Evolutionary conservation across 2,329 filamentous ascomycete genomes (phyloP), one percentile per base, ranked within the genome.

Genomic region (Phyllachora maydis): DNA sequence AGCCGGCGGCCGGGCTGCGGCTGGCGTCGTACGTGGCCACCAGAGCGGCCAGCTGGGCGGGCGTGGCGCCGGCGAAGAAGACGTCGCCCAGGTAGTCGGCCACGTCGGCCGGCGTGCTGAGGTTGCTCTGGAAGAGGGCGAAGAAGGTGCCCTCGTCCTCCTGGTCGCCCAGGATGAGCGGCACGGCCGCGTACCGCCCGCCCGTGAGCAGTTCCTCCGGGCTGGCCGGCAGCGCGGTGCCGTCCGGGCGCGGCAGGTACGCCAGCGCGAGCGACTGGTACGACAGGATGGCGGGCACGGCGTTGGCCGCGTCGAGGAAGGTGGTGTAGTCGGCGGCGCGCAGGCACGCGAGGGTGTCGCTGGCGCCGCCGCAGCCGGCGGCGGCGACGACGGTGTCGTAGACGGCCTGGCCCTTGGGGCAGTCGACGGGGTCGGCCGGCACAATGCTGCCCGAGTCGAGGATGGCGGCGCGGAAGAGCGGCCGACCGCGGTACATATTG

Each of bases 131-230:
- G 41, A 72, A 70, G 16, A 83, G 52, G 4, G 68, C 54, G 39
- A 83, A 81, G 2, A 83, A 44, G 0, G 76, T 81, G 11, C 76
- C 75, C 43, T 85, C 76, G 38, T 85, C 77, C 49, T 83, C 75
- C 43, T 81, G 73, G 38, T 79, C 62, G 19, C 77, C 75, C 18
- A 75, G 59, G 32, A 60, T 59, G 47, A 54, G 51, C 17, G 56
- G 55, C 2, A 60, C 54, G 2, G 50, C 46, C 11, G 55, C 42
- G 28, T 56, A 58, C 4, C 55, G 54, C 9, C 69, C 65, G 0
- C 41, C 35, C 3, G 34, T 26, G 2, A 59, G 47, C 4, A 77
- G 49, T 0, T 56, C 26, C 1, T 83, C 74, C 0, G 74, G 68
- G 5, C 65, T 74, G 3, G 59, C 50, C 0, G 64, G 57, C 6